Percentiles rank a stretch among this genome's conserved stretches.
These are phyloP conservation scores for Agrocybe chaxingu DNA, from an alignment of 768 basidiomycete genomes.

Conservation along the genomic window DNA sequence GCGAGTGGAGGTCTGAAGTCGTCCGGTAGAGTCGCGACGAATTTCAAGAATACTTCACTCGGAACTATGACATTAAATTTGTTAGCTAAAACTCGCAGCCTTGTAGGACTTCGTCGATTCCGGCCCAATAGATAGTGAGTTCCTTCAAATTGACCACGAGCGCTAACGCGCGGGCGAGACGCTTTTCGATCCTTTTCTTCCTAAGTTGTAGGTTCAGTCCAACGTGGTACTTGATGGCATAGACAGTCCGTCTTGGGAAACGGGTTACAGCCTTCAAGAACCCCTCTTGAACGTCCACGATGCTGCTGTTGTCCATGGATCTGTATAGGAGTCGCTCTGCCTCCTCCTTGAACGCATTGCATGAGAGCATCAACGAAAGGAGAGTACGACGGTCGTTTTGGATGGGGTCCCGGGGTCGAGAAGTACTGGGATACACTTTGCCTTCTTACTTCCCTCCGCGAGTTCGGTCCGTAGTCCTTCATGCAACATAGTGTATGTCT, in stretches of 20 bases:
- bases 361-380: background rate
- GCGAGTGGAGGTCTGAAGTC: background rate
- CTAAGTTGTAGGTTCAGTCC: background rate
- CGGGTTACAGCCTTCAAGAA: background rate
- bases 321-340: slow-evolving; percentile 2
- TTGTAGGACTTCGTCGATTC: background rate
- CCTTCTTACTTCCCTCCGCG: too few species aligned
- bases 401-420: too few species aligned
- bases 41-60: too few species aligned
- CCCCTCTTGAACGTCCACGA: background rate
- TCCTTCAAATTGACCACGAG: slow-evolving; percentile 2
- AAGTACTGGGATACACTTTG: too few species aligned
- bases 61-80: background rate
- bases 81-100: background rate
- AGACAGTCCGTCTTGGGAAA: background rate
- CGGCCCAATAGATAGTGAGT: background rate
- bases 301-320: background rate
- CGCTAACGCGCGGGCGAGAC: background rate
- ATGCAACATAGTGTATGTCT: too few species aligned
- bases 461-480: too few species aligned
- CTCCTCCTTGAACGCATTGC: background rate
- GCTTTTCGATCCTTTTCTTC: background rate
- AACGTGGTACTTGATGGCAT: background rate
- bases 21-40: background rate
- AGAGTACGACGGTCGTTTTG: background rate